Evolutionary conservation across 768 basidiomycete species (phyloP), one percentile per base, ranked within the genome.

Genomic region (Chalciporus chontae): DNA sequence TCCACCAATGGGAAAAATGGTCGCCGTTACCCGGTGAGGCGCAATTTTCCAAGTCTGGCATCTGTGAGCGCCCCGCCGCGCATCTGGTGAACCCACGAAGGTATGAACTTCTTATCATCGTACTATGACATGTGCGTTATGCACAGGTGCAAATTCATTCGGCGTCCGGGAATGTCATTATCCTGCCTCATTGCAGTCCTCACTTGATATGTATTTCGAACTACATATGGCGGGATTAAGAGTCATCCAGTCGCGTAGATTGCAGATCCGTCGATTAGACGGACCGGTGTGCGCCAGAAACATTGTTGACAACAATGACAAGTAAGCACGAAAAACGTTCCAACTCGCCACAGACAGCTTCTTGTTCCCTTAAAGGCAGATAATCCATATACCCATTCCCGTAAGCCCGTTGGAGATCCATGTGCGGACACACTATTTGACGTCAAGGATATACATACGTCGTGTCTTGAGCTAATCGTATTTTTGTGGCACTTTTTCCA

Each of bases 21-120:
- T 53, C 56, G 42, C 64, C 64, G 59, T 50, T 40, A 55, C 31
- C 63, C 64, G 63, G 64, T 52, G 40, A 24, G 50, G 53, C 47
- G 49, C 51, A 17, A 17, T 10, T 39, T 60, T 51, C 63, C 61
- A 42, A 51, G 26, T 55, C 43, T 31, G 62, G 60, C 52, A 57
- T 42, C 40, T 11, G 29, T 45, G 47, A 17, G 47, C 36, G 21
- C 51, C 46, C 47, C 48, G 57, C 29, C 8, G 29, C 29, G 7
- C 48, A 52, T 32, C 44, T 21, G 43, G n/a, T 43, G 34, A 39
- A 52, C 43, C 48, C 54, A 65, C 62, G 51, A 48, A 59, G 51
- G 40, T 43, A 41, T 26, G 10, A 45, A 8, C 42, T 48, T 57
- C 52, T 51, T 50, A 48, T 54, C 41, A 53, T 46, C 46, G 38